Evolutionary conservation across 1,284 basidiomycete genomes (phyloP).

Genomic region (Erythrobasidium hasegawianum): DNA sequence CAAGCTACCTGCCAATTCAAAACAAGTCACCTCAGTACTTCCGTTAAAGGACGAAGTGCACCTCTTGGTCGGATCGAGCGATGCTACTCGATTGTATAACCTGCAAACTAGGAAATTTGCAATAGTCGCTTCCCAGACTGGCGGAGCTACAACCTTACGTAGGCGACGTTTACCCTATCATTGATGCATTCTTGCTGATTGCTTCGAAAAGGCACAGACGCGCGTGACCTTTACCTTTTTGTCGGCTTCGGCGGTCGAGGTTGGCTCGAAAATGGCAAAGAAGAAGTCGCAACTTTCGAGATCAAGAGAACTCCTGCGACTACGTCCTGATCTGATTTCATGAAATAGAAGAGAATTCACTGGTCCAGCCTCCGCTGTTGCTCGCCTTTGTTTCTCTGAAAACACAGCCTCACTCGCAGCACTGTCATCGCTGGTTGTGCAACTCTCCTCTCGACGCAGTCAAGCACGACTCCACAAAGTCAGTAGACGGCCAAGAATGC

Average conservation of each 20-base stretch:
- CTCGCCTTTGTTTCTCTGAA: too few species aligned
- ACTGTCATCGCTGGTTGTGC: too few species aligned
- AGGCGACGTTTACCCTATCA: background rate
- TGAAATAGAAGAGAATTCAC: too few species aligned
- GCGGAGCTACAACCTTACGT: background rate
- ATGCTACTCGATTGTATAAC: conserved; percentile 94
- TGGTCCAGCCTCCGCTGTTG: too few species aligned
- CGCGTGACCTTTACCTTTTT: conserved; percentile 28
- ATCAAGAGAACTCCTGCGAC: too few species aligned
- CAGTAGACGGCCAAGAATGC: too few species aligned
- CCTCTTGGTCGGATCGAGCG: conserved; percentile 70
- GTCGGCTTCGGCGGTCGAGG: conserved; percentile 15
- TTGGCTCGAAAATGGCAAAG: conserved; percentile 29
- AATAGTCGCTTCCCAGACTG: conserved; percentile 2
- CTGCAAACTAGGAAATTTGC: conserved; percentile 31
- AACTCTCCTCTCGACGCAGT: too few species aligned
- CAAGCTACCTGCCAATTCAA: conserved; percentile 75
- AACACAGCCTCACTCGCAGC: too few species aligned
- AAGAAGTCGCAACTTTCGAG: conserved; percentile 22
- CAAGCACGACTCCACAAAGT: too few species aligned
- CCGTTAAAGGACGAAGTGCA: conserved; percentile 86
- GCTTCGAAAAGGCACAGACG: background rate
- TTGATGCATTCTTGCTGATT: background rate
- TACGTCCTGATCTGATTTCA: too few species aligned
- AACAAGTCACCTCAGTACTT: conserved; percentile 83